Conservation (phyloP, 2,329 filamentous ascomycete genomes). For the Metarhizium rileyi region DNA sequence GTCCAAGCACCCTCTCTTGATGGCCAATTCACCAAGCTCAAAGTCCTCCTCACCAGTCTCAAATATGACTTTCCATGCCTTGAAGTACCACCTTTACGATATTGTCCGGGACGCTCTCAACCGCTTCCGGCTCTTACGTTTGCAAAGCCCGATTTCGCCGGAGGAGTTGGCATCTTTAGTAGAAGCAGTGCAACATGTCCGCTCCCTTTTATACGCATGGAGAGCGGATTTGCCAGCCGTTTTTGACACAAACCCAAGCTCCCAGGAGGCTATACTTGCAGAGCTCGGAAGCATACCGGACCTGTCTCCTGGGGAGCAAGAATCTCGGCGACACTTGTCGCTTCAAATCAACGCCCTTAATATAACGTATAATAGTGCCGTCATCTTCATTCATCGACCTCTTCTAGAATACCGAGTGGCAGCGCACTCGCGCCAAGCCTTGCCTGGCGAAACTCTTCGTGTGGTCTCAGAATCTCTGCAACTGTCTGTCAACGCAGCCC, state of each 20-base stretch:
- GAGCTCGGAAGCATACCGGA: background rate
- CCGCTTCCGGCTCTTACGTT: conserved; percentile 16
- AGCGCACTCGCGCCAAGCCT: conserved; percentile 2
- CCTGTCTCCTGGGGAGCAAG: background rate
- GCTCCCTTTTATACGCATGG: conserved; percentile 10
- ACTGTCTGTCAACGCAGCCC: conserved; percentile 16
- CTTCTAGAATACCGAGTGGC: conserved; percentile 3
- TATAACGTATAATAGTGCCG: conserved; percentile 1
- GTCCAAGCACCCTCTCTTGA: conserved; percentile 2
- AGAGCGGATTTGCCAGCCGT: conserved; percentile 1
- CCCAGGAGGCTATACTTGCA: background rate
- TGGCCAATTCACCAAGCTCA: background rate
- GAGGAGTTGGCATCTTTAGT: conserved; percentile 11
- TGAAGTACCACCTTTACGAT: conserved; percentile 18
- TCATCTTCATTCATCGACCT: conserved; percentile 5
- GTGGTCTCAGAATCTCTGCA: conserved; percentile 16
- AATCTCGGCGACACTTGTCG: conserved; percentile 1
- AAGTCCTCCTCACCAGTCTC: conserved; percentile 4
- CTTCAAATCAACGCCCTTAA: conserved; percentile 1
- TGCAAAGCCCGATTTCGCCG: conserved; percentile 10
- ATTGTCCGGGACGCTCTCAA: conserved; percentile 18
- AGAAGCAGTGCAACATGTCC: conserved; percentile 9
- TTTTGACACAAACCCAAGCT: conserved; percentile 2
- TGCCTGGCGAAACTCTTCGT: conserved; percentile 8
- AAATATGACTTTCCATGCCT: conserved; percentile 16